phyloP scores from a whole-genome alignment of 129 eudicot species.

The Ambrosia trifida region DNA sequence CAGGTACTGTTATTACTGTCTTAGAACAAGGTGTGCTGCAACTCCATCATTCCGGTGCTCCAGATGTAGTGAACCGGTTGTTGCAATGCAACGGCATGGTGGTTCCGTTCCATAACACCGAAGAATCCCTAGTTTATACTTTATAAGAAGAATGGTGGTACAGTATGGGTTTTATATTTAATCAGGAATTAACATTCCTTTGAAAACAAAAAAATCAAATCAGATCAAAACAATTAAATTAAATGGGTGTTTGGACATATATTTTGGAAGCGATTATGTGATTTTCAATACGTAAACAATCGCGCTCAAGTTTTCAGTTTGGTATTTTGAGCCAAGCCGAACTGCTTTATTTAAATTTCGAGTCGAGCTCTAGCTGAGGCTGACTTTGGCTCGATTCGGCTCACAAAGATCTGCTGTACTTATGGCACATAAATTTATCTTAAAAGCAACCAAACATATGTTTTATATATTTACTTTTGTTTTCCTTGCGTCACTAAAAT shows the following conservation, averaged over 20 bases:
- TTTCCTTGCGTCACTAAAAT: too few species aligned
- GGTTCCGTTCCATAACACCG: conserved; percentile 29
- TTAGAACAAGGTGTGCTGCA: conserved; percentile 88
- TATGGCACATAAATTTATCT: too few species aligned
- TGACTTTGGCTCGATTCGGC: too few species aligned
- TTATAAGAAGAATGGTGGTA: conserved; percentile 16
- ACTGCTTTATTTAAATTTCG: too few species aligned
- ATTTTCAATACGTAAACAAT: neutral
- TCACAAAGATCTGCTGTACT: too few species aligned
- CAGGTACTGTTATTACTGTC: conserved; percentile 71
- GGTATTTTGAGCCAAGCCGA: too few species aligned
- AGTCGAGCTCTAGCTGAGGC: too few species aligned
- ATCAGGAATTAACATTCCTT: conserved; percentile 22
- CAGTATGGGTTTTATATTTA: conserved; percentile 26
- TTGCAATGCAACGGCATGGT: conserved; percentile 85
- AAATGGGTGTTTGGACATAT: neutral
- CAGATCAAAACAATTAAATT: conserved; percentile 3
- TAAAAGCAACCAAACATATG: too few species aligned
- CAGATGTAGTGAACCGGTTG: conserved; percentile 84
- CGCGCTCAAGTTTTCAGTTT: too few species aligned
- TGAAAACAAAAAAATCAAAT: neutral
- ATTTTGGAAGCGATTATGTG: neutral
- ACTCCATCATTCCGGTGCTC: conserved; percentile 76
- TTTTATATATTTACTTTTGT: too few species aligned
- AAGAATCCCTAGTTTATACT: conserved; percentile 25